phyloP scores from a whole-genome alignment of 2,329 filamentous ascomycete species.

The Beauveria bassiana region DNA sequence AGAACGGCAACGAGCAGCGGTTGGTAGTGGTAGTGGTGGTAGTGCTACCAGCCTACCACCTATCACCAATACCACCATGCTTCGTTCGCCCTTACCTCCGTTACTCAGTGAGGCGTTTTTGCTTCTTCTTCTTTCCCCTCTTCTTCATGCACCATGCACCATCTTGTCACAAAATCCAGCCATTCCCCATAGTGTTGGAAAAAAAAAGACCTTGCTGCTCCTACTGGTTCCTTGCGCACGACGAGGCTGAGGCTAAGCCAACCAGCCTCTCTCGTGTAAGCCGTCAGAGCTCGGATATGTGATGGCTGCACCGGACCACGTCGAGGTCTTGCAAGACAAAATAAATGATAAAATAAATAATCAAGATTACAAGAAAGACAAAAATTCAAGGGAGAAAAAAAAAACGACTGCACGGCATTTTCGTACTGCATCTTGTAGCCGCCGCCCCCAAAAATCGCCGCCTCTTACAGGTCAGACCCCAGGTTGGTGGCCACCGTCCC shows the following conservation, averaged over 20 bases:
- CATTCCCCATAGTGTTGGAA: too few species aligned
- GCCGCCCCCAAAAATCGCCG: slow-evolving; percentile 1
- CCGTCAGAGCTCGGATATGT: neutral
- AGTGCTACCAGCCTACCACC: too few species aligned
- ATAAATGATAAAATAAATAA: too few species aligned
- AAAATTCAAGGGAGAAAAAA: neutral
- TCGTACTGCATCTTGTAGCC: neutral
- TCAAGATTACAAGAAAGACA: too few species aligned
- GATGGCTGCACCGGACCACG: too few species aligned
- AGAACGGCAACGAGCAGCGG: too few species aligned
- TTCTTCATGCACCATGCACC: too few species aligned
- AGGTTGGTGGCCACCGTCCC: neutral
- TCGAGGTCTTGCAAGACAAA: too few species aligned
- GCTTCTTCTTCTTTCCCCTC: neutral
- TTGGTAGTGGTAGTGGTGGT: too few species aligned
- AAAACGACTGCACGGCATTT: neutral
- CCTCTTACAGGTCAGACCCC: neutral
- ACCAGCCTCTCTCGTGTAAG: neutral
- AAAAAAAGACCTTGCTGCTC: too few species aligned
- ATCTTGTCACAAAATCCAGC: too few species aligned
- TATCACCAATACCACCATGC: neutral
- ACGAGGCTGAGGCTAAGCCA: neutral
- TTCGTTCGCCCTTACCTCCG: neutral
- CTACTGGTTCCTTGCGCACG: neutral
- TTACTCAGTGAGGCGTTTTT: neutral